Evolutionary conservation across 208 protist species (phyloP).

Genomic region (Phytomonas francai): DNA sequence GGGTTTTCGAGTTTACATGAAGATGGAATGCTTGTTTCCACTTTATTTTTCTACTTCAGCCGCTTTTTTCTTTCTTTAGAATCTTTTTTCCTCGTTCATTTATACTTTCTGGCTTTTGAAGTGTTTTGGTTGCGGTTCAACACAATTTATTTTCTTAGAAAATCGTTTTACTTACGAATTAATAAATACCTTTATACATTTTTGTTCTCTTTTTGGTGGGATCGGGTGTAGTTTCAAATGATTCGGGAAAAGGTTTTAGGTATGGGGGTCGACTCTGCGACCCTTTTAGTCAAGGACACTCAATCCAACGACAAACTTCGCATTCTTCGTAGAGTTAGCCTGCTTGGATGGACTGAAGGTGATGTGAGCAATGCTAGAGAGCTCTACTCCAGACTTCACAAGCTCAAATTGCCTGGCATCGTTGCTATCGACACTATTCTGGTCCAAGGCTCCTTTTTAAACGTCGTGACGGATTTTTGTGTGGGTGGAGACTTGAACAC

Average conservation of each 20-base stretch:
- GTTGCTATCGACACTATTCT: constrained; percentile 48
- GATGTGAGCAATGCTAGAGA: constrained; percentile 24
- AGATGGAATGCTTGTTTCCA: not conserved
- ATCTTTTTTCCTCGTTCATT: not conserved
- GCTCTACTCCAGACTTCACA: constrained; percentile 34
- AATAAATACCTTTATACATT: not conserved
- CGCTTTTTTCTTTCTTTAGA: not conserved
- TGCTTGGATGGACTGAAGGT: constrained; percentile 28
- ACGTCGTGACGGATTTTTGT: constrained; percentile 52
- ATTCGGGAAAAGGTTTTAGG: constrained; percentile 79
- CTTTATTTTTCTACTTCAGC: not conserved
- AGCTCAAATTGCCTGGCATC: constrained; percentile 24
- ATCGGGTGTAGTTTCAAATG: constrained; percentile 19
- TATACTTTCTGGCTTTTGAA: constrained; percentile 4
- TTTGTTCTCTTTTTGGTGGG: not conserved
- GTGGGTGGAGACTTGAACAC: constrained; percentile 38
- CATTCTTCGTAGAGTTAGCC: constrained; percentile 64
- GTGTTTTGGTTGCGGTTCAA: not conserved
- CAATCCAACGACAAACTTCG: constrained; percentile 38
- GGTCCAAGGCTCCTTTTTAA: constrained; percentile 60
- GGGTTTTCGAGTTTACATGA: not conserved
- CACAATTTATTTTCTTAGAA: not conserved
- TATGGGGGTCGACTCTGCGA: constrained; percentile 54
- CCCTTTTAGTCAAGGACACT: constrained; percentile 71
- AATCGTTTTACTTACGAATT: not conserved